Evolutionary conservation across 2,329 filamentous ascomycete species (phyloP).

Genomic region (Macrophomina pseudophaseolina): DNA sequence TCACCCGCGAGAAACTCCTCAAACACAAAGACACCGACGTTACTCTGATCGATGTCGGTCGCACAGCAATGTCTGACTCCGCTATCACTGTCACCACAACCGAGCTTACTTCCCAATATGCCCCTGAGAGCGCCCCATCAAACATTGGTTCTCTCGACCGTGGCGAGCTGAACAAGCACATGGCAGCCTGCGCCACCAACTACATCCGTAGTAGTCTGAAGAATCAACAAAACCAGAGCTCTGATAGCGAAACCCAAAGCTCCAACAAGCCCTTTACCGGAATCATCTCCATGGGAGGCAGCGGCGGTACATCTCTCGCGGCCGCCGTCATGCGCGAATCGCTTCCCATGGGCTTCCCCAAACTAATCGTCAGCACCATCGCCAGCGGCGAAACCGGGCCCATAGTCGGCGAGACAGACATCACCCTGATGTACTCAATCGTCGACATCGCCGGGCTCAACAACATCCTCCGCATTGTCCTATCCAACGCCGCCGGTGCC

Average conservation of each 20-base stretch:
- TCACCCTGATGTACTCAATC: constrained; percentile 72
- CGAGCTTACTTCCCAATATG: constrained; percentile 45
- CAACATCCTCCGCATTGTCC: constrained; percentile 60
- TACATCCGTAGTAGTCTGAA: constrained; percentile 49
- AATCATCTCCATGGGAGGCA: constrained; percentile 66
- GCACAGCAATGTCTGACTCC: constrained; percentile 47
- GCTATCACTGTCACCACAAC: constrained; percentile 56
- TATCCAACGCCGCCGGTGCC: constrained; percentile 67
- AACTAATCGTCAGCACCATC: constrained; percentile 72
- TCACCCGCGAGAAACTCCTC: constrained; percentile 56
- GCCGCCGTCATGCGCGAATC: constrained; percentile 65
- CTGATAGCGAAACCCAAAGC: not conserved
- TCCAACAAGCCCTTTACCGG: constrained; percentile 54
- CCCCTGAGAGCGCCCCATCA: constrained; percentile 31
- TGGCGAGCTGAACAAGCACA: constrained; percentile 61
- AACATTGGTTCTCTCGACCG: constrained; percentile 52
- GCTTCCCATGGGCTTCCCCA: constrained; percentile 70
- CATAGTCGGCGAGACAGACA: constrained; percentile 71
- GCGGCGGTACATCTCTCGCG: constrained; percentile 65
- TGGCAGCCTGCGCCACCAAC: constrained; percentile 56
- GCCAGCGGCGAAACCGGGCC: constrained; percentile 69
- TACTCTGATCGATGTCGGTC: constrained; percentile 63
- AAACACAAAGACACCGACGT: constrained; percentile 42
- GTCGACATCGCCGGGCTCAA: constrained; percentile 74
- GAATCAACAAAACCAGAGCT: constrained; percentile 24